phyloP scores from a whole-genome alignment of 768 basidiomycete genomes.

The Suillus lakei region DNA sequence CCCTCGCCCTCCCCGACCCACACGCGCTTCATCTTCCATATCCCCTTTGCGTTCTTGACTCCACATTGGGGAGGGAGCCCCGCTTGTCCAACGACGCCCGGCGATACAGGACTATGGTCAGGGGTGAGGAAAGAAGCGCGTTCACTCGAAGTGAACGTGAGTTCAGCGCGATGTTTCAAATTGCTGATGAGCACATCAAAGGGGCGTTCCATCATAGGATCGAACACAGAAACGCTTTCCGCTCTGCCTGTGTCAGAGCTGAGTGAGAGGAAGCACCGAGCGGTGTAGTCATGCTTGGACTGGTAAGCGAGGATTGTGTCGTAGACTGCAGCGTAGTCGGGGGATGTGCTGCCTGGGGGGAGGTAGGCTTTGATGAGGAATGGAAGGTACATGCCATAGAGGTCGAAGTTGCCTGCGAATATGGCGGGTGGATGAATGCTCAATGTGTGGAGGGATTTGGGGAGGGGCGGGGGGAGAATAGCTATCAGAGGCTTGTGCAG shows the following conservation, averaged over 20 bases:
- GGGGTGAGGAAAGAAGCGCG: slow-evolving; percentile 29
- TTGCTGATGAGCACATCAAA: slow-evolving; percentile 35
- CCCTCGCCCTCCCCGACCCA: slow-evolving; percentile 30
- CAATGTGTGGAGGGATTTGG: background rate
- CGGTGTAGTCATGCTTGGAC: slow-evolving; percentile 43
- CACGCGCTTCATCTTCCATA: slow-evolving; percentile 39
- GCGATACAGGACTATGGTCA: slow-evolving; percentile 22
- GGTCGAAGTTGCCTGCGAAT: slow-evolving; percentile 43
- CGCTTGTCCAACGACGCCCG: slow-evolving; percentile 34
- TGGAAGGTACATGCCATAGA: slow-evolving; percentile 44
- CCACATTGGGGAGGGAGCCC: slow-evolving; percentile 34
- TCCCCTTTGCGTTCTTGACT: slow-evolving; percentile 37
- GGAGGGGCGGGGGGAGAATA: slow-evolving; percentile 1
- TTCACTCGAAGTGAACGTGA: slow-evolving; percentile 35
- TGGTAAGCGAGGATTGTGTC: slow-evolving; percentile 42
- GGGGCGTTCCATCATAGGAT: slow-evolving; percentile 41
- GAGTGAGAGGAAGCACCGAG: slow-evolving; percentile 29
- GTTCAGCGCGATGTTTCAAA: slow-evolving; percentile 28
- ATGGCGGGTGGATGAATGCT: slow-evolving; percentile 7
- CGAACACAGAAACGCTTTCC: slow-evolving; percentile 27
- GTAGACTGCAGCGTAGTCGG: slow-evolving; percentile 37
- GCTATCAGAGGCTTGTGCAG: background rate
- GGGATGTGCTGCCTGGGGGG: slow-evolving; percentile 29
- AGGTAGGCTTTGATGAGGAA: slow-evolving; percentile 39
- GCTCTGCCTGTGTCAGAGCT: slow-evolving; percentile 30